phyloP scores from a whole-genome alignment of 345 rosid species.

The Eucalyptus globulus region DNA sequence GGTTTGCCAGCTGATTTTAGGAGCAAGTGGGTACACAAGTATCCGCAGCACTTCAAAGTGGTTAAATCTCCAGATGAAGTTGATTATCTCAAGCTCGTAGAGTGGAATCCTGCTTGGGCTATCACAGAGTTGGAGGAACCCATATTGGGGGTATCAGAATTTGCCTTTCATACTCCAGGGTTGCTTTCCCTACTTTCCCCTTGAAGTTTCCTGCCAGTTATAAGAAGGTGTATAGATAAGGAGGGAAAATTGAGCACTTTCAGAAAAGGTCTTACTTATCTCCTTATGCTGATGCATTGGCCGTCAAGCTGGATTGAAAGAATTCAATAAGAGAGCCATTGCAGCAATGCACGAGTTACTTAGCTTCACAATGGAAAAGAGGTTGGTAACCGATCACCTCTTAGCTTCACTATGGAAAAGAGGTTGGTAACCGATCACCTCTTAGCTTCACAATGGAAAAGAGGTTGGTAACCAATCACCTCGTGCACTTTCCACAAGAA shows the following conservation, averaged over 20 bases:
- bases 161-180: constrained; percentile 39
- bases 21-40: too few species aligned
- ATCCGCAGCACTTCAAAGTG: background rate
- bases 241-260: constrained; percentile 73
- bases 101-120: constrained; percentile 80
- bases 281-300: constrained; percentile 69
- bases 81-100: constrained; percentile 58
- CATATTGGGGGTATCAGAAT: constrained; percentile 22
- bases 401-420: constrained; percentile 19
- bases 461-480: constrained; percentile 85
- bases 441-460: constrained; percentile 16
- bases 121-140: constrained; percentile 72
- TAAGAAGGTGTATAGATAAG: constrained; percentile 63
- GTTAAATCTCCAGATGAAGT: constrained; percentile 28
- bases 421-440: constrained; percentile 86
- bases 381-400: constrained; percentile 84
- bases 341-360: constrained; percentile 78
- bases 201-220: constrained; percentile 65
- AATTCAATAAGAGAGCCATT: constrained; percentile 77
- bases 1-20: too few species aligned
- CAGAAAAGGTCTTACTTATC: constrained; percentile 71
- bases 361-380: constrained; percentile 40
- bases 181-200: constrained; percentile 63
- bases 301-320: constrained; percentile 62
- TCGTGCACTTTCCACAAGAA: constrained; percentile 66